Evolutionary conservation across 306 rosid species (phyloP), one percentile per base, ranked within the genome.

Genomic region (Pterocarpus santalinus): DNA sequence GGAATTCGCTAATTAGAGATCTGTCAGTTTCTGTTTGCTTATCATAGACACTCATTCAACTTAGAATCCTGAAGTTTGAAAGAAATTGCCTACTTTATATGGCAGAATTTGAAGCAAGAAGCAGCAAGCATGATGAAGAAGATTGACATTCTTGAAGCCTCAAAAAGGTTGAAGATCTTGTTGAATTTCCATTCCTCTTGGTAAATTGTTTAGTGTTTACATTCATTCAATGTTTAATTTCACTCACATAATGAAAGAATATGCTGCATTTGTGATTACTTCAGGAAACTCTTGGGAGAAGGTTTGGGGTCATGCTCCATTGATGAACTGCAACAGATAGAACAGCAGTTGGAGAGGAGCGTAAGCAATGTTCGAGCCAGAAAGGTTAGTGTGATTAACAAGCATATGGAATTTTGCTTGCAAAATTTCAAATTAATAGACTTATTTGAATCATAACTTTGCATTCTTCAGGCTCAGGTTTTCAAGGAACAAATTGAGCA

Each of bases 201-300:
- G 14, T 47, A 33, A 46, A 11, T 49, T 62, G 7, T 58, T 62
- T 44, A 44, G 28, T 22, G 28, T 22, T 22, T 22, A 22, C 28
- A 22, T 22, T 22, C 39, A 63, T 36, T 67, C 65, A 58, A 34
- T 43, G 22, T 35, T 38, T 6, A 33, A 3, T 36, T 69, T 13
- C 15, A 14, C 28, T 36, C 34, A 49, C 65, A 47, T 5, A 16
- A 17, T 61, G 44, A 17, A 35, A 6, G 43, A 15, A 49, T 5
- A 17, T 78, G 69, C 6, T 41, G 76, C 65, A 15, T 49, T 67
- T 80, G 71, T 13, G 51, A 72, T 68, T 82, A 39, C 52, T 63
- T 63, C 79, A 94, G 98, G 87, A 89, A 87, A 77, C 75, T 92
- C 56, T 55, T 90, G 82, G 97, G 98, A 86, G 92, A 92, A 84